Conservation (phyloP, 208 protist genomes). For the Blechomonas ayalai region DNA sequence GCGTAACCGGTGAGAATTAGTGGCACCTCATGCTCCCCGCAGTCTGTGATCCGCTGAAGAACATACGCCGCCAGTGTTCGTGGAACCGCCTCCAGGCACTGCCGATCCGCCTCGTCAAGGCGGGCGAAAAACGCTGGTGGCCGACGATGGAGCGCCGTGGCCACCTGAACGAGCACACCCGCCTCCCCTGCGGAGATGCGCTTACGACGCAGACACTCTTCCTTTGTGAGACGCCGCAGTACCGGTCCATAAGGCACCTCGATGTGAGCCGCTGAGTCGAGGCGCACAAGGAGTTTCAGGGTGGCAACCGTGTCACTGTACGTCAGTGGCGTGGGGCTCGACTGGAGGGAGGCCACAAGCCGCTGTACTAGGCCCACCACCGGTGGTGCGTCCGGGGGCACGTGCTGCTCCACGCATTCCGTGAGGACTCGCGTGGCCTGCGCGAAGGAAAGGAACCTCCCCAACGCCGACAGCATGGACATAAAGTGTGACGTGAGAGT, state of each 20-base stretch:
- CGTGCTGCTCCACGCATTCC: neutral
- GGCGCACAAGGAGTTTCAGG: conserved; percentile 8
- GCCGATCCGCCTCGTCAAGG: conserved; percentile 3
- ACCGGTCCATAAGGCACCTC: conserved; percentile 6
- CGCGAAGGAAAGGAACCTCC: neutral
- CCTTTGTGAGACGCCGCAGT: conserved; percentile 12
- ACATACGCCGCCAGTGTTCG: conserved; percentile 22
- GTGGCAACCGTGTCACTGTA: neutral
- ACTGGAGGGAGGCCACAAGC: neutral
- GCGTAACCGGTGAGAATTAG: conserved; percentile 47
- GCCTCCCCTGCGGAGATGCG: conserved; percentile 9
- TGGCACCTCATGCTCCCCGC: conserved; percentile 27
- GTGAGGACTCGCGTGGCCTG: neutral
- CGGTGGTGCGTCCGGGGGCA: neutral
- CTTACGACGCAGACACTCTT: too few relatives aligned
- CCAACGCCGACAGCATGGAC: neutral
- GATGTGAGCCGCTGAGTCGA: conserved; percentile 5
- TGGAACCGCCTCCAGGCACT: conserved; percentile 19
- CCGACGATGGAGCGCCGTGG: conserved; percentile 11
- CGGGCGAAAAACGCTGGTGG: neutral
- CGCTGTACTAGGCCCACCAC: neutral
- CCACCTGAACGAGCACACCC: conserved; percentile 18
- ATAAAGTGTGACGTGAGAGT: neutral
- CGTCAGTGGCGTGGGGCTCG: neutral
- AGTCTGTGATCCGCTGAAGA: conserved; percentile 33